phyloP scores from a whole-genome alignment of 2,329 filamentous ascomycete species.

The Dothistroma septosporum region DNA sequence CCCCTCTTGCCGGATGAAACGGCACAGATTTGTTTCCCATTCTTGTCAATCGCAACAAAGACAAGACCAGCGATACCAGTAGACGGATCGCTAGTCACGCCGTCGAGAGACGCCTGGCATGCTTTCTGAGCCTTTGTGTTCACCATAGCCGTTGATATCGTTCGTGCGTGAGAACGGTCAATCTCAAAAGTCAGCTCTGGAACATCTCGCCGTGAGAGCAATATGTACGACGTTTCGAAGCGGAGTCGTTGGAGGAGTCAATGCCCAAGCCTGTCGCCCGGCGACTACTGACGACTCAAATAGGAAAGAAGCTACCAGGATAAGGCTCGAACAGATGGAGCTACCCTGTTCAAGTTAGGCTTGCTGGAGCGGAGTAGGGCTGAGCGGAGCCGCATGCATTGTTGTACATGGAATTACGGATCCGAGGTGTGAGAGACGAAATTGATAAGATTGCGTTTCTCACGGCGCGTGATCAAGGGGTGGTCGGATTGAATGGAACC shows the following conservation, averaged over 20 bases:
- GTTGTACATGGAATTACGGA: background rate
- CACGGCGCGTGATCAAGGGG: too few relatives aligned
- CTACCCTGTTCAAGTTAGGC: background rate
- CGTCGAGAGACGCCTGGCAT: slow-evolving; percentile 38
- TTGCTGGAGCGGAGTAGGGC: background rate
- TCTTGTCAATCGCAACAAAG: slow-evolving; percentile 44
- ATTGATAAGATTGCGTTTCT: background rate
- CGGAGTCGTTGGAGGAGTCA: background rate
- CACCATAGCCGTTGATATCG: background rate
- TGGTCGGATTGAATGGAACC: too few relatives aligned
- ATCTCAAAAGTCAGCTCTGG: background rate
- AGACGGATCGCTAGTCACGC: slow-evolving; percentile 27
- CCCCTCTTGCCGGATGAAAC: slow-evolving; percentile 42
- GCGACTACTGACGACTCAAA: background rate
- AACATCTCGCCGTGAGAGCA: background rate
- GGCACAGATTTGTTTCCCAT: slow-evolving; percentile 41
- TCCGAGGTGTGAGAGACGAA: background rate
- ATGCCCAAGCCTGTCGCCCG: background rate
- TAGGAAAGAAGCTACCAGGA: background rate
- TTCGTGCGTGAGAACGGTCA: too few relatives aligned
- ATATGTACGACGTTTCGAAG: background rate
- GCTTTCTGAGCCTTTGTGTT: slow-evolving; percentile 32
- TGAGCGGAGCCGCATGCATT: background rate
- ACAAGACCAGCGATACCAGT: slow-evolving; percentile 43
- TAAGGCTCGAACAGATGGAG: background rate